A percentile compares a stretch with the other conserved stretches of the same genome.
phyloP scores from a whole-genome alignment of 2,329 filamentous ascomycete species.

The Fusarium camptoceras region DNA sequence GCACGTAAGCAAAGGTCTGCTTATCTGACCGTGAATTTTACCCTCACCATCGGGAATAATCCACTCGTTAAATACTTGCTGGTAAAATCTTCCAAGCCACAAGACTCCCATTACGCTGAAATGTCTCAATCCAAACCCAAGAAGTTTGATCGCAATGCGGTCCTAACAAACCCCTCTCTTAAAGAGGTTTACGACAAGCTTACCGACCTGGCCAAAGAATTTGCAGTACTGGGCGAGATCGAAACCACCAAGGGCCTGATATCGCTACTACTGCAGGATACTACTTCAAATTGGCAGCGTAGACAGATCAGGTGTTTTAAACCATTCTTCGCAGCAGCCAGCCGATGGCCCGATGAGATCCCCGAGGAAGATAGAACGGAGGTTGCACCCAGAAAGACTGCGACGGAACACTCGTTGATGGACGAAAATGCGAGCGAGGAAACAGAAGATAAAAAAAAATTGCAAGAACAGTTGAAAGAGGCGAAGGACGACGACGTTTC shows the following conservation, averaged over 20 bases:
- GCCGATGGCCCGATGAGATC: constrained; percentile 36
- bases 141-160: constrained; percentile 21
- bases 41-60: background rate
- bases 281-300: constrained; percentile 35
- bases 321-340: constrained; percentile 31
- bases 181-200: constrained; percentile 21
- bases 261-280: constrained; percentile 35
- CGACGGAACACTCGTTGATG: background rate
- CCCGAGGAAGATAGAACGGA: background rate
- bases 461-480: constrained; percentile 1
- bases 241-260: constrained; percentile 18
- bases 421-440: background rate
- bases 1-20: background rate
- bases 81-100: background rate
- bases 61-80: background rate
- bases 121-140: constrained; percentile 8
- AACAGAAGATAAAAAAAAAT: background rate
- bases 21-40: background rate
- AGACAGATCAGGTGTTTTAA: constrained; percentile 3
- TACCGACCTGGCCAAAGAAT: constrained; percentile 27
- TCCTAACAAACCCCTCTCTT: constrained; percentile 19
- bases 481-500: background rate
- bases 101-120: background rate
- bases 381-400: background rate
- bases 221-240: constrained; percentile 35